These are phyloP conservation scores for Berberis vulgaris DNA, from an alignment of 164 flowering plant genomes.

Conservation along the genomic window DNA sequence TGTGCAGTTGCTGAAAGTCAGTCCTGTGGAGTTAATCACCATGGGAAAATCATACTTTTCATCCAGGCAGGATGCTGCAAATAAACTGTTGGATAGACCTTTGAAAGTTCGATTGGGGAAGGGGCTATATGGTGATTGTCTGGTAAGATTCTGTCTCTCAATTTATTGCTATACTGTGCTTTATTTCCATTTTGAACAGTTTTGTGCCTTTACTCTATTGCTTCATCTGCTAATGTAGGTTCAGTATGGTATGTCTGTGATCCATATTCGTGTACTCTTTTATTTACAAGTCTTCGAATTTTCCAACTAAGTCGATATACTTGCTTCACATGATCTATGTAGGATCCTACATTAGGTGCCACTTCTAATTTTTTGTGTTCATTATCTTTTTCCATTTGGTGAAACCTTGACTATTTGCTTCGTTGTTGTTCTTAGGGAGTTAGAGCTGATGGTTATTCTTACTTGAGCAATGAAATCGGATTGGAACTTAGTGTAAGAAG, in stretches of 20 bases:
- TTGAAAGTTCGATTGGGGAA: slow-evolving; percentile 67
- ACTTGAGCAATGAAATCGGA: slow-evolving; percentile 71
- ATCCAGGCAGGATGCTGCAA: slow-evolving; percentile 46
- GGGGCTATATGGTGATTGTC: slow-evolving; percentile 89
- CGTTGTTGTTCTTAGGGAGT: slow-evolving; percentile 43
- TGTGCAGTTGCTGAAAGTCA: slow-evolving; percentile 52
- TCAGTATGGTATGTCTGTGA: too few relatives aligned
- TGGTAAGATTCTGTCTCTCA: slow-evolving; percentile 37
- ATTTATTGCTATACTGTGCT: neutral
- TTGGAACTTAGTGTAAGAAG: slow-evolving; percentile 66
- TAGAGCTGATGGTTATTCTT: slow-evolving; percentile 59
- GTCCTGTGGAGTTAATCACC: slow-evolving; percentile 37
- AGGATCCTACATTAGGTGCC: too few relatives aligned
- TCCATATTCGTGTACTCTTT: too few relatives aligned
- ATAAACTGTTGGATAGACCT: slow-evolving; percentile 44
- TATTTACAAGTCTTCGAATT: too few relatives aligned
- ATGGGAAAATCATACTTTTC: slow-evolving; percentile 40
- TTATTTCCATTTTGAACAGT: neutral
- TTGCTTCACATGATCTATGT: too few relatives aligned
- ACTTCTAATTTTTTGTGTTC: neutral
- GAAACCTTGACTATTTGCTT: neutral
- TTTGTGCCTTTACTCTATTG: too few relatives aligned
- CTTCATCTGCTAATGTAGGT: too few relatives aligned
- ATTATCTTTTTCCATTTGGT: neutral
- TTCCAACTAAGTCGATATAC: too few relatives aligned